These are phyloP conservation scores for Agrostemma githago DNA, from an alignment of 148 eudicot genomes.

Conservation along the genomic window DNA sequence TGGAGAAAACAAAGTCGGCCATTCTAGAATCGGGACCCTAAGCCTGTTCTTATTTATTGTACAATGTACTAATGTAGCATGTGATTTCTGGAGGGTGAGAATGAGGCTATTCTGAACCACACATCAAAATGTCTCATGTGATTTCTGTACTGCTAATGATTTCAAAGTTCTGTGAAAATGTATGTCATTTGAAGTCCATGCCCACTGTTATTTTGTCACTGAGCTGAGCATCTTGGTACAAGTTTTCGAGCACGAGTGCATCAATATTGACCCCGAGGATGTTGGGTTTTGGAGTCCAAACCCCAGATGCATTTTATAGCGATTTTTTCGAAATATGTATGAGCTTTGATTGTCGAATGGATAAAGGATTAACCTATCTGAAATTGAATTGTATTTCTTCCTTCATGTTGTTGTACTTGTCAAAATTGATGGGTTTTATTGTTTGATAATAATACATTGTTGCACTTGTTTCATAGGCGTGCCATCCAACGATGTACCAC, in stretches of 20 bases:
- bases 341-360: background rate
- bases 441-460: background rate
- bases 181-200: background rate
- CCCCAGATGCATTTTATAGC: no score
- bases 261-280: background rate
- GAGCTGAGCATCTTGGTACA: background rate
- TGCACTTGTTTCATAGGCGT: conserved; percentile 41
- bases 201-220: background rate
- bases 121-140: no score
- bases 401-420: background rate
- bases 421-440: background rate
- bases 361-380: background rate
- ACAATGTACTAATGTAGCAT: no score
- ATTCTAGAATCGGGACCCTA: no score
- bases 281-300: background rate
- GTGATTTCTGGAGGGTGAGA: no score
- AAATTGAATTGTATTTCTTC: background rate
- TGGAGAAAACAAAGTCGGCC: no score
- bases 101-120: no score
- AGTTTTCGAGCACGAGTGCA: background rate
- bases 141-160: no score
- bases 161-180: background rate
- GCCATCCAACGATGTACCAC: conserved; percentile 45
- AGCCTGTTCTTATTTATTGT: no score
- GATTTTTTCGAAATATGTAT: background rate